These are phyloP conservation scores for Cryomyces minteri DNA, from an alignment of 495 filamentous ascomycete species.

Conservation along the genomic window DNA sequence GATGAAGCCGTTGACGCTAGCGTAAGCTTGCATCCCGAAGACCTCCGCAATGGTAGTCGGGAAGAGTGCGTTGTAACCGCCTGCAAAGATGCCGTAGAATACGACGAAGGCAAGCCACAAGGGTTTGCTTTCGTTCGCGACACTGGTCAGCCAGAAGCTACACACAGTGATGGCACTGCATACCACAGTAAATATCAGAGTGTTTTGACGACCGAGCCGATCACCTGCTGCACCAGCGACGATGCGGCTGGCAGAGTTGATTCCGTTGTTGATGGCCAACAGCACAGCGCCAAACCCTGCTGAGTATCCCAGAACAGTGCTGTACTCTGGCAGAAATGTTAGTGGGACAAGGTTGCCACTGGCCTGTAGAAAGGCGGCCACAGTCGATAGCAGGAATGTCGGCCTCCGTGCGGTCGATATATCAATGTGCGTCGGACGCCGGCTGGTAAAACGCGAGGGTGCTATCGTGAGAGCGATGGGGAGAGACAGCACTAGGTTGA, in stretches of 20 bases:
- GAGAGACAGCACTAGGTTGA: conserved; percentile 12
- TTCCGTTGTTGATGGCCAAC: conserved; percentile 13
- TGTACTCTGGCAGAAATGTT: conserved; percentile 23
- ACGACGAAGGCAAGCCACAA: conserved; percentile 23
- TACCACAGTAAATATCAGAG: conserved; percentile 21
- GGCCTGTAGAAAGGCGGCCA: conserved; percentile 19
- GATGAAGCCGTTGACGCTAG: conserved; percentile 24
- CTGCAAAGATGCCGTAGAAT: conserved; percentile 23
- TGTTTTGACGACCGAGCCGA: conserved; percentile 20
- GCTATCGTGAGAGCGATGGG: conserved; percentile 2
- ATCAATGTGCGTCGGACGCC: conserved; percentile 16
- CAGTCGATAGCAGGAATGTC: conserved; percentile 19
- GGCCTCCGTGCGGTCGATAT: conserved; percentile 16
- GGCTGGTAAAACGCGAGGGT: conserved; percentile 3
- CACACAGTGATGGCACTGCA: conserved; percentile 17
- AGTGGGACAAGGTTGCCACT: conserved; percentile 25
- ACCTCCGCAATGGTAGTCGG: conserved; percentile 23
- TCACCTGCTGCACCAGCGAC: conserved; percentile 13
- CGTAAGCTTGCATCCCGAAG: conserved; percentile 25
- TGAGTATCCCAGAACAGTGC: conserved; percentile 23
- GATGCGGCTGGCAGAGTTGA: conserved; percentile 11
- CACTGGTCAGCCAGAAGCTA: conserved; percentile 24
- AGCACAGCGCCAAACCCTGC: conserved; percentile 18
- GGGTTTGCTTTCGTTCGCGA: conserved; percentile 2
- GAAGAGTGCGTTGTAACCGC: conserved; percentile 25